Evolutionary conservation across 352 stramenopile genomes (phyloP).

Genomic region (Globisporangium sylvaticum): DNA sequence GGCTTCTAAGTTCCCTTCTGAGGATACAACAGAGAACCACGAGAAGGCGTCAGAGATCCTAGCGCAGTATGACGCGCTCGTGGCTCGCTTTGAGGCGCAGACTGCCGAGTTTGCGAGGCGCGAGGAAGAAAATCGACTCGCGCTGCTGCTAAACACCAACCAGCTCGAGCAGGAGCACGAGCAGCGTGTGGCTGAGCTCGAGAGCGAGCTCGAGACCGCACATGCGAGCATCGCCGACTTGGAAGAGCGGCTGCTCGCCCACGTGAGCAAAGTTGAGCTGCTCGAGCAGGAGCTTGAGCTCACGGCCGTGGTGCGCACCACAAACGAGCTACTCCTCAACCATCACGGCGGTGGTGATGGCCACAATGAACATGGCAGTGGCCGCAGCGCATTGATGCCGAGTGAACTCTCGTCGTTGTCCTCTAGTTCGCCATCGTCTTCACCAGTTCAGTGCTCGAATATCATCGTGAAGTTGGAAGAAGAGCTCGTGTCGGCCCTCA

Average conservation of each 20-base stretch:
- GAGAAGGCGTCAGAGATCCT: background rate
- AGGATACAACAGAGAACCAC: too few relatives aligned
- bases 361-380: background rate
- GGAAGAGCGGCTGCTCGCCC: constrained; percentile 3
- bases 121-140: constrained; percentile 13
- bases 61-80: background rate
- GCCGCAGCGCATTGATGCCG: background rate
- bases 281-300: constrained; percentile 17
- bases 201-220: constrained; percentile 7
- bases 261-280: constrained; percentile 9
- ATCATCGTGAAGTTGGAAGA: constrained; percentile 28
- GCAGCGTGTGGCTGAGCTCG: background rate
- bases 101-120: constrained; percentile 11
- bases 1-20: background rate
- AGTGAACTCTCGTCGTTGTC: background rate
- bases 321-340: constrained; percentile 11
- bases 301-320: constrained; percentile 8
- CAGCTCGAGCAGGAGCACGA: constrained; percentile 12
- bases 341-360: background rate
- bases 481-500: constrained; percentile 20
- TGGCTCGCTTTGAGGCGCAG: constrained; percentile 2
- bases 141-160: constrained; percentile 6
- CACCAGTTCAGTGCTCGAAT: constrained; percentile 6
- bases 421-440: constrained; percentile 2
- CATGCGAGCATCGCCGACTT: background rate